phyloP scores from a whole-genome alignment of 2,329 filamentous ascomycete species.

The Capronia epimyces region DNA sequence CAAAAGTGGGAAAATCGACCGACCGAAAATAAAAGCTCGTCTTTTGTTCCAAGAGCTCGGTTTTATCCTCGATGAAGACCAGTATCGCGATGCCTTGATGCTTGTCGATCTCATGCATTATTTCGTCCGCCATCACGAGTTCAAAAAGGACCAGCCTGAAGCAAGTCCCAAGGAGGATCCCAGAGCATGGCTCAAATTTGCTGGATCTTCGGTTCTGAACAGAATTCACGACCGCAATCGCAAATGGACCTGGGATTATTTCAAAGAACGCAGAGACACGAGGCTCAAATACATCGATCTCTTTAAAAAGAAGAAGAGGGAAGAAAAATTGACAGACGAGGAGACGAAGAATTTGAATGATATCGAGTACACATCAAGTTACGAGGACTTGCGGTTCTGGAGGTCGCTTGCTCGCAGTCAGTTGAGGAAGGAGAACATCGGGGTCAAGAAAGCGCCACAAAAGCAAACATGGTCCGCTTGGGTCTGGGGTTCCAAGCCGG shows the following conservation, averaged over 20 bases:
- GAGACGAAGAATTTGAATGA: conserved; percentile 68
- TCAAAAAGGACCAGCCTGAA: conserved; percentile 87
- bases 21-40: conserved; percentile 82
- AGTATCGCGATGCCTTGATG: conserved; percentile 96
- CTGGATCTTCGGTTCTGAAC: conserved; percentile 76
- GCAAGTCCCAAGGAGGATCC: conserved; percentile 81
- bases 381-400: conserved; percentile 97
- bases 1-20: conserved; percentile 75
- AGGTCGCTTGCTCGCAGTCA: conserved; percentile 89
- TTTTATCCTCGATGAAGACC: conserved; percentile 92
- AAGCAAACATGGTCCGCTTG: conserved; percentile 85
- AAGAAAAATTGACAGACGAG: conserved; percentile 59
- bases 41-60: conserved; percentile 96
- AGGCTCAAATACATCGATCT: conserved; percentile 82
- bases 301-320: conserved; percentile 89
- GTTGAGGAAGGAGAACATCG: conserved; percentile 88
- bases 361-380: conserved; percentile 81
- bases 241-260: conserved; percentile 93
- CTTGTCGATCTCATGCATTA: conserved; percentile 98
- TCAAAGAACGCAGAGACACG: conserved; percentile 86
- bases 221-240: conserved; percentile 95
- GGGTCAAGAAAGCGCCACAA: conserved; percentile 64
- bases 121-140: conserved; percentile 95
- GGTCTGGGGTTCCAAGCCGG: conserved; percentile 77
- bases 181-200: conserved; percentile 85